Conservation (phyloP, 1,139 yeast genomes). For the Hyphopichia burtonii region DNA sequence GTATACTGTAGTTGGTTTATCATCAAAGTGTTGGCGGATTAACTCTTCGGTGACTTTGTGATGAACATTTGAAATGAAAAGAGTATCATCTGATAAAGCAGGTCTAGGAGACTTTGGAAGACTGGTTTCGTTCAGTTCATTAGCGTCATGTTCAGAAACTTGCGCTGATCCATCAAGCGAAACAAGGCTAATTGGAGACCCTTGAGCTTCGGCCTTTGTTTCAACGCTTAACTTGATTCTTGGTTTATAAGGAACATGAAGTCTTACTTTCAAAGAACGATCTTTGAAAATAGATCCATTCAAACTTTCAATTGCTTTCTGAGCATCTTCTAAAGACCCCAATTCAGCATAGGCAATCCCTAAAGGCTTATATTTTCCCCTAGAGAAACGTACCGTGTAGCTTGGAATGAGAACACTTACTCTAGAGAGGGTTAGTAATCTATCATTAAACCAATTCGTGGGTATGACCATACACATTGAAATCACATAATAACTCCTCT, state of each 20-base stretch:
- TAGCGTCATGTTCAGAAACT: not conserved
- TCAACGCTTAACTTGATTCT: slow-evolving; percentile 3
- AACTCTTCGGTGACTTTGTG: slow-evolving; percentile 38
- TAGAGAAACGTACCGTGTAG: slow-evolving; percentile 48
- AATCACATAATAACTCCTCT: slow-evolving; percentile 25
- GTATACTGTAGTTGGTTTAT: slow-evolving; percentile 45
- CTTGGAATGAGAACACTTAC: slow-evolving; percentile 52
- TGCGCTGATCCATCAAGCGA: not conserved
- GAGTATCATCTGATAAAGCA: slow-evolving; percentile 43
- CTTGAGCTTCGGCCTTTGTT: not conserved
- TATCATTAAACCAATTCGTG: no score
- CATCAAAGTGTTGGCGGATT: slow-evolving; percentile 42
- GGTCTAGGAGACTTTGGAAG: not conserved
- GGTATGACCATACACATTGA: slow-evolving; percentile 9
- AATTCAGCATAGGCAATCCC: slow-evolving; percentile 72
- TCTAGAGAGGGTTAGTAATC: slow-evolving; percentile 11
- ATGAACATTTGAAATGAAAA: slow-evolving; percentile 51
- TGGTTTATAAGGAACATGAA: slow-evolving; percentile 42
- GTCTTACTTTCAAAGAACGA: slow-evolving; percentile 35
- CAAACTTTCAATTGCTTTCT: slow-evolving; percentile 40
- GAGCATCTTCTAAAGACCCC: slow-evolving; percentile 47
- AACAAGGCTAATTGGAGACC: not conserved
- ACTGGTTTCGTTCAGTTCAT: slow-evolving; percentile 4
- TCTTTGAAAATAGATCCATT: slow-evolving; percentile 41
- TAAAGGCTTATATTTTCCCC: slow-evolving; percentile 43